Evolutionary conservation across 352 stramenopile genomes (phyloP), one percentile per base, ranked within the genome.

Genomic region (Halophytophthora batemanensis): DNA sequence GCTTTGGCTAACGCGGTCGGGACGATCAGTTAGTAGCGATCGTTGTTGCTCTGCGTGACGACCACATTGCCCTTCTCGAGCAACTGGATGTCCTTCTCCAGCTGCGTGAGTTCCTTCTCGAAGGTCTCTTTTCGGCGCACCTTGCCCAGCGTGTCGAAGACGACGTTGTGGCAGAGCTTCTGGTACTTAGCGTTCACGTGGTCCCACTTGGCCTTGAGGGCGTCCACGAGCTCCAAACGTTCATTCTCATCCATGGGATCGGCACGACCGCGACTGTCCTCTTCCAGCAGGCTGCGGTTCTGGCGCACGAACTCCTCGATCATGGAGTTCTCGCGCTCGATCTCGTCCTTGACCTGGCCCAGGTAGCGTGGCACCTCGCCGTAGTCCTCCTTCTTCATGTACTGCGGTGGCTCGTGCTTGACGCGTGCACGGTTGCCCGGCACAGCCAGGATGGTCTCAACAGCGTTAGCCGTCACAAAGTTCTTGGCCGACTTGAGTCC

Each of bases 151-250:
- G 86, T 97, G 62, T 98, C 91, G 41, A 98, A 92, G 14, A 89
- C 82, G 8, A 96, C 86, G 53, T 96, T 93, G 70, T 98, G 93
- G 46, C 87, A 96, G 13, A 97, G 77, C 60, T 96, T 97, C 64
- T 98, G 93, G 69, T 98, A 98, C 64, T 97, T 86, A 31, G 59
- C 48, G 59, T 98, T 98, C 21, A 97, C 87, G 28, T 95, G 80
- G 53, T 97, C 91, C 92, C 93, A 98, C 66, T 96, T 96, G 33
- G 76, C 77, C 62, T 98, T 98, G 53, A 98, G 77, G 29, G 77
- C 79, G 25, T 96, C 66, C 25, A 98, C 77, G 42, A 98, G 72
- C 33, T 88, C 66, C 37, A 66, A 40, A 25, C 90, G 82, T 49
- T 98, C 90, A 34, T 64, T 55, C 53, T 97, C 92, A 47, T 94